Percentiles rank a stretch among this genome's conserved stretches.
Evolutionary conservation across 2,329 filamentous ascomycete species (phyloP).

Genomic region (Fusarium sambucinum): DNA sequence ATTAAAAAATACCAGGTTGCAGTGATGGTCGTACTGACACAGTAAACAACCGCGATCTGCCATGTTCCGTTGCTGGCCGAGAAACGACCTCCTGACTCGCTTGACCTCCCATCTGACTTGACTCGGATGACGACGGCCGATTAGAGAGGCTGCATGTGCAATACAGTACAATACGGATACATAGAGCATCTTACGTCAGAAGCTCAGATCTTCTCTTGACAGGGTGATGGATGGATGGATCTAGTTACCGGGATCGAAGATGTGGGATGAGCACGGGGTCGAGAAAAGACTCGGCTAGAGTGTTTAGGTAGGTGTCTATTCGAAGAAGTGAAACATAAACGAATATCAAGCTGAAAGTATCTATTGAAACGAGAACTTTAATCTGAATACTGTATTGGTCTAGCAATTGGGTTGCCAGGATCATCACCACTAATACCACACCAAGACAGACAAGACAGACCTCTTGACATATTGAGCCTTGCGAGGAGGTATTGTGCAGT

Average conservation of each 20-base stretch:
- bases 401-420: conserved; percentile 4
- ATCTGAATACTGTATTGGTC: neutral
- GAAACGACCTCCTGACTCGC: conserved; percentile 45
- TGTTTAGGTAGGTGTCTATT: neutral
- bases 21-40: neutral
- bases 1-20: conserved; percentile 5
- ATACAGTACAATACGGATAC: conserved; percentile 11
- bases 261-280: conserved; percentile 19
- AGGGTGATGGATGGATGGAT: conserved; percentile 23
- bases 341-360: neutral
- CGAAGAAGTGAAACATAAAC: conserved; percentile 8
- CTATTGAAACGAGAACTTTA: neutral
- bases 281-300: neutral
- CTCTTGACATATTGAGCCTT: conserved; percentile 9
- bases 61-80: conserved; percentile 39
- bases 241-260: conserved; percentile 34
- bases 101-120: conserved; percentile 46
- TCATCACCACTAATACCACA: neutral
- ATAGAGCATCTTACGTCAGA: conserved; percentile 34
- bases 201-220: conserved; percentile 38
- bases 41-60: neutral
- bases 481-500: conserved; percentile 18
- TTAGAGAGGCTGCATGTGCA: conserved; percentile 32
- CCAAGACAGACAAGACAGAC: conserved; percentile 9
- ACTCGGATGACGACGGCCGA: conserved; percentile 47